These are phyloP conservation scores for Imleria badia DNA, from an alignment of 768 basidiomycete species.

Conservation along the genomic window DNA sequence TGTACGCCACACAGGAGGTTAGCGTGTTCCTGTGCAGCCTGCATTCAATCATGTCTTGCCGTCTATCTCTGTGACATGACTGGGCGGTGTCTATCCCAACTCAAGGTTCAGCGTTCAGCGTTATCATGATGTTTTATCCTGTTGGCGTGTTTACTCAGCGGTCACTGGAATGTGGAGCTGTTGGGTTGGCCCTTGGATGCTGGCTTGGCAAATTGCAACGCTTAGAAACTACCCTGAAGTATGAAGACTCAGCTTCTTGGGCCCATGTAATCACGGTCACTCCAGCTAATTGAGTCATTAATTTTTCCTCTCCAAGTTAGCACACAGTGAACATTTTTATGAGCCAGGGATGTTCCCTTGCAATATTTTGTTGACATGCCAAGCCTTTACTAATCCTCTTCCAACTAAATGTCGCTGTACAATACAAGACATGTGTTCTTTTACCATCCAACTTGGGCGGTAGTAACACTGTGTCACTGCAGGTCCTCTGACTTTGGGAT, in stretches of 20 bases:
- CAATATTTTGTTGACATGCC: no score
- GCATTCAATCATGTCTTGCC: not conserved
- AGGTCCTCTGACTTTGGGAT: no score
- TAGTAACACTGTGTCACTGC: no score
- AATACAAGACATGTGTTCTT: not conserved
- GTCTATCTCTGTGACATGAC: not conserved
- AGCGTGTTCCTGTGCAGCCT: not conserved
- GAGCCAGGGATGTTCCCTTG: no score
- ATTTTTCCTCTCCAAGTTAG: not conserved
- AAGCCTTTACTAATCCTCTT: no score
- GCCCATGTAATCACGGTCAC: not conserved
- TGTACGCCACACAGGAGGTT: not conserved
- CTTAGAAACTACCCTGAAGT: no score
- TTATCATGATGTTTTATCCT: not conserved
- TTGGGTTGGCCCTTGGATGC: no score
- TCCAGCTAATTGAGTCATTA: not conserved
- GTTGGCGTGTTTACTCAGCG: no score
- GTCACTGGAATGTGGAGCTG: not conserved
- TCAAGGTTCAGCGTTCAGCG: not conserved
- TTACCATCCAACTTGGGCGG: no score
- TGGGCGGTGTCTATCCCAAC: not conserved
- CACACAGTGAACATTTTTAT: not conserved
- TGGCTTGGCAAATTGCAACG: not conserved
- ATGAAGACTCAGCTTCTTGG: no score
- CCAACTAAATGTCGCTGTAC: no score